Evolutionary conservation across 2,329 filamentous ascomycete genomes (phyloP).

Genomic region (Stagonosporopsis tanaceti): DNA sequence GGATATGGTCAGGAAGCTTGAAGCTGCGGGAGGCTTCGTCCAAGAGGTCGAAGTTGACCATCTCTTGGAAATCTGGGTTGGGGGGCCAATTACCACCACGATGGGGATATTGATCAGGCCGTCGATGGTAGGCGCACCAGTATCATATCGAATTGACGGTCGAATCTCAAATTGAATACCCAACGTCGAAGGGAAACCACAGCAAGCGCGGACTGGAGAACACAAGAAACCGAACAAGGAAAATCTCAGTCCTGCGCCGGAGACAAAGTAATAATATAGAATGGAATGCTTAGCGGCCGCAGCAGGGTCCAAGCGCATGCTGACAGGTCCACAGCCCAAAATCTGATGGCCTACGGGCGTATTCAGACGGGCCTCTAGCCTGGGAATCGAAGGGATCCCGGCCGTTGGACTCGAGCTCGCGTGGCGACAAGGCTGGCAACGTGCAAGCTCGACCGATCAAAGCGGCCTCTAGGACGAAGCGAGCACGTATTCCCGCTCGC

Average conservation of each 20-base stretch:
- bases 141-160: constrained; percentile 30
- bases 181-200: background rate
- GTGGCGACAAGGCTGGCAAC: constrained; percentile 13
- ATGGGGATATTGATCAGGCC: constrained; percentile 24
- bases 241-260: constrained; percentile 17
- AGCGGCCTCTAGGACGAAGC: constrained; percentile 2
- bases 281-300: constrained; percentile 10
- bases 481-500: background rate
- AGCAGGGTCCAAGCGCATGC: constrained; percentile 15
- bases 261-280: constrained; percentile 37
- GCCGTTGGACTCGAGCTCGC: constrained; percentile 13
- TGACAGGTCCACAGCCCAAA: constrained; percentile 7
- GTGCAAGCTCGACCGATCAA: constrained; percentile 2
- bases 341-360: background rate
- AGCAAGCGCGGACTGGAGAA: background rate
- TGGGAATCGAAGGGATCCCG: constrained; percentile 1
- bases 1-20: constrained; percentile 45
- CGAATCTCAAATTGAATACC: background rate
- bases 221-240: constrained; percentile 13
- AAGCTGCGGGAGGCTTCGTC: constrained; percentile 43
- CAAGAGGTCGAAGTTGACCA: constrained; percentile 31
- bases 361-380: background rate
- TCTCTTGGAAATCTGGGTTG: constrained; percentile 12
- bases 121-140: constrained; percentile 11
- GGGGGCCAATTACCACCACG: constrained; percentile 8